Evolutionary conservation across 305 asterid genomes (phyloP).

Genomic region (Fraxinus velutina): DNA sequence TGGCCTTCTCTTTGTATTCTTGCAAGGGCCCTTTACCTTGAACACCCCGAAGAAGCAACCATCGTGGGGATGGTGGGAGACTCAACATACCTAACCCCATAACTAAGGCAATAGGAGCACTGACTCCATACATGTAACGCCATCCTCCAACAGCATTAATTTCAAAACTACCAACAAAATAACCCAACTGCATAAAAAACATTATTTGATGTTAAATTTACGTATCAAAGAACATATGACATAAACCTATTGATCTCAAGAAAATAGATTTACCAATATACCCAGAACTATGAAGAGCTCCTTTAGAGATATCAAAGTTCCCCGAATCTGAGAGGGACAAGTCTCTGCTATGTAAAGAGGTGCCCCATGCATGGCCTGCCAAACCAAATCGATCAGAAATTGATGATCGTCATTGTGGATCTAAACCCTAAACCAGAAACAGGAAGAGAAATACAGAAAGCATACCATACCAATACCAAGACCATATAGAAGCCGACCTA

Average conservation of each 20-base stretch:
- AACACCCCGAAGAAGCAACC: slow-evolving; percentile 91
- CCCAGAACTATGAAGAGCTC: slow-evolving; percentile 97
- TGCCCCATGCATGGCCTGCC: slow-evolving; percentile 98
- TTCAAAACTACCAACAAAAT: slow-evolving; percentile 71
- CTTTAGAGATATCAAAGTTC: slow-evolving; percentile 88
- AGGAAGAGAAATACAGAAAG: slow-evolving; percentile 17
- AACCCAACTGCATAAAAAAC: slow-evolving; percentile 65
- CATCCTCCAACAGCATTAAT: slow-evolving; percentile 86
- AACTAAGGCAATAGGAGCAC: slow-evolving; percentile 76
- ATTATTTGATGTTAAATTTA: slow-evolving; percentile 22
- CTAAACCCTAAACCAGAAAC: slow-evolving; percentile 12
- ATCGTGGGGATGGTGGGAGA: slow-evolving; percentile 95
- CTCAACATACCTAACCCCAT: slow-evolving; percentile 92
- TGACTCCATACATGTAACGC: slow-evolving; percentile 89
- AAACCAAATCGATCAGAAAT: slow-evolving; percentile 27
- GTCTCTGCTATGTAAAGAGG: slow-evolving; percentile 98
- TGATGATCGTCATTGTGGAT: slow-evolving; percentile 10
- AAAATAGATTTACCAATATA: slow-evolving; percentile 56
- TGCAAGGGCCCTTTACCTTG: slow-evolving; percentile 79
- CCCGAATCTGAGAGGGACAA: slow-evolving; percentile 92
- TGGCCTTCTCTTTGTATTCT: slow-evolving; percentile 84
- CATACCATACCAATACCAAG: slow-evolving; percentile 94
- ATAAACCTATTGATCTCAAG: not conserved
- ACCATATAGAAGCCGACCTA: slow-evolving; percentile 77
- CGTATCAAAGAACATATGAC: slow-evolving; percentile 4